Base-by-base conservation (phyloP, 2,329 filamentous ascomycete species). In the Dryadomyces sulphureus region DNA sequence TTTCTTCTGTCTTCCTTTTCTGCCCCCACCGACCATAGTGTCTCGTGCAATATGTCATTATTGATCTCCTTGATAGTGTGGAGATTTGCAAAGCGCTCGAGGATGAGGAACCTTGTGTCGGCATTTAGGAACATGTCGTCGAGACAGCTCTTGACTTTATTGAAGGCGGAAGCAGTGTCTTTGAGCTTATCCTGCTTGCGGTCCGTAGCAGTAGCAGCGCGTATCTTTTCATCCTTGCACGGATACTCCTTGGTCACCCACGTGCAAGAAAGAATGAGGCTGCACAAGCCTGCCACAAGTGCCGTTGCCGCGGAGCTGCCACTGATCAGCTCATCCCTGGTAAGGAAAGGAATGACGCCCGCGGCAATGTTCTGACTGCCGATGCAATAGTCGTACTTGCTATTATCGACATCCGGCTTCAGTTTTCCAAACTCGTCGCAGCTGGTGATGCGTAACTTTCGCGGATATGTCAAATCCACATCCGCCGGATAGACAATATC, bases 261-360 rank as follows among this genome's bases (percentile, higher is more conserved):
- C 9, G 24, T 21, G 41, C 48, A 60, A 50, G 53, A 61, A 41
- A 53, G 41, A 39, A 49, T 43, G 5, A 53, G 53, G n/a, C 41
- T 58, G 34, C 55, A 51, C 17, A 52, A 48, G 14, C 51, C 56
- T 41, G 48, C 53, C 21, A 25, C 41, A 8, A 50, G 45, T 30
- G 48, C 46, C 9, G 48, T 50, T 25, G 48, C 48, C 4, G 45
- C 48, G 24, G 45, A 48, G 43, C 45, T 48, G 25, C 48, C 48
- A 20, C 27, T 38, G 36, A 48, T 50, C 5, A 22, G 16, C 9
- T 36, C 17, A 7, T 36, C 17, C 5, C 4, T n/a, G 34, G 34
- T 36, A 7, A 36, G 34, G 34, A 48, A 50, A 14, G 49, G 49
- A 7, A 50, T 45, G 38, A 38, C 40, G n/a, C 46, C 49, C 19